Conservation (phyloP, 192 early-diverging fungal species). For the Coemansia sp. region DNA sequence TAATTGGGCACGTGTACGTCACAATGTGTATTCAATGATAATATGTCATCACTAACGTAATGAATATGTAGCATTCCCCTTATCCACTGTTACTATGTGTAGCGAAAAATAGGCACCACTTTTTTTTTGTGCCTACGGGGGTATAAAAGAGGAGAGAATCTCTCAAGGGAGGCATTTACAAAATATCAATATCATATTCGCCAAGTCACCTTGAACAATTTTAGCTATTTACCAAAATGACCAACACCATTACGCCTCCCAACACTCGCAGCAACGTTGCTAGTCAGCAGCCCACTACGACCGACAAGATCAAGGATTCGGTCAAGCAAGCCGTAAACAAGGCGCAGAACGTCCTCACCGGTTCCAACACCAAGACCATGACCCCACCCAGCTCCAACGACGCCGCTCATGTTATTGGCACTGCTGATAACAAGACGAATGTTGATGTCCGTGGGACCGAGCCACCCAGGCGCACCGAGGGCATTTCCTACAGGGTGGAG, state of each 20-base stretch:
- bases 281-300: not conserved
- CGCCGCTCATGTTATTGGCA: not conserved
- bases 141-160: not conserved
- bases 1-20: not conserved
- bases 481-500: not conserved
- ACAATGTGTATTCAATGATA: not conserved
- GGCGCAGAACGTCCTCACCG: not conserved
- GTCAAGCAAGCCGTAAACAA: not conserved
- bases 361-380: not conserved
- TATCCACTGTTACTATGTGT: not conserved
- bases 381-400: conserved; percentile 1
- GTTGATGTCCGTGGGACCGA: not conserved
- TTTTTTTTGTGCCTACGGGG: not conserved
- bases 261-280: conserved; percentile 1
- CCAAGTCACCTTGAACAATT: not conserved
- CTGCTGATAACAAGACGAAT: not conserved
- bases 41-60: not conserved
- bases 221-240: not conserved
- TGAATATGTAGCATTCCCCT: not conserved
- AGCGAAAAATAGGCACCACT: not conserved
- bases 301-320: conserved; percentile 8
- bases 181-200: not conserved
- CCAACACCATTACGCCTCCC: not conserved
- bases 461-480: not conserved
- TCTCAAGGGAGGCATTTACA: too few relatives aligned